A percentile compares a stretch with the other conserved stretches of the same genome.
Conservation (phyloP, 495 filamentous ascomycete species). For the Xylaria flabelliformis region DNA sequence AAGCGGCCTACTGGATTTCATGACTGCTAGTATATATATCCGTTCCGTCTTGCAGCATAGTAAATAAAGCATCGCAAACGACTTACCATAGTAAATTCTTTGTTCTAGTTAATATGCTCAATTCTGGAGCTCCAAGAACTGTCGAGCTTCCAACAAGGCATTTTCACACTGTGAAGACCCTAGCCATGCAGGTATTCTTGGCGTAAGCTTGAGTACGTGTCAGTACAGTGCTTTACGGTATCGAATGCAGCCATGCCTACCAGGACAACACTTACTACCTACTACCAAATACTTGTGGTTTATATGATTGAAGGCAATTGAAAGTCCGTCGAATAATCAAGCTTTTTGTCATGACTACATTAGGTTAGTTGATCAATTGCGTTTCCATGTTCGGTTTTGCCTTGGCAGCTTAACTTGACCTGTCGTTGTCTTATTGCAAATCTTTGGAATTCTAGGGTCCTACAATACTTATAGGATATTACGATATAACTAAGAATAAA, state of each 20-base stretch:
- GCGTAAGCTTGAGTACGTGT: not conserved
- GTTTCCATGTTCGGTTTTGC: not conserved
- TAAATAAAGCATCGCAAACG: not conserved
- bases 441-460: not conserved
- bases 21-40: not conserved
- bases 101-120: not conserved
- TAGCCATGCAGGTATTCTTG: not conserved
- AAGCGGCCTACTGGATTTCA: not conserved
- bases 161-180: not conserved
- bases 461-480: too few species aligned
- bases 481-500: constrained; percentile 12
- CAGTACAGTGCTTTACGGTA: not conserved
- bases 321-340: not conserved
- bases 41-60: not conserved
- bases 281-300: not conserved
- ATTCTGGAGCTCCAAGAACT: not conserved
- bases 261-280: not conserved
- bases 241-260: not conserved
- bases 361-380: not conserved
- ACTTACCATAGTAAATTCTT: not conserved
- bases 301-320: not conserved
- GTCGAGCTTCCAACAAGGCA: not conserved
- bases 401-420: constrained; percentile 5
- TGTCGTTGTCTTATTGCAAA: constrained; percentile 10
- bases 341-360: not conserved